Percentiles rank a stretch among this genome's conserved stretches.
Conservation (phyloP, 805 yeast species). For the Huiozyma naganishii region DNA sequence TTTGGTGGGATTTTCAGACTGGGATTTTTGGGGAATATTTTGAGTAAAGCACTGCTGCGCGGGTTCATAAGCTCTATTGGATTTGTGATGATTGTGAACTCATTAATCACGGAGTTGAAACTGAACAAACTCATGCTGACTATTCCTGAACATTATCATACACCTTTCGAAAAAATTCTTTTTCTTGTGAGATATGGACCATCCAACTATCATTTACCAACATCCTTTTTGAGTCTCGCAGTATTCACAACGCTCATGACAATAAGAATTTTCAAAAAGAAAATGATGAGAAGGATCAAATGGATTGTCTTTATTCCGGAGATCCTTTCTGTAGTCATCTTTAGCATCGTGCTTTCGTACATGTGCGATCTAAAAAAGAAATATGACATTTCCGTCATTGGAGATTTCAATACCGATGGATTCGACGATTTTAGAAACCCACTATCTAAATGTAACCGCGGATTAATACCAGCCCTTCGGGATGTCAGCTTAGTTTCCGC, state of each 20-base stretch:
- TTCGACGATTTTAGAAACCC: conserved; percentile 46
- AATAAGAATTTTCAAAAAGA: conserved; percentile 33
- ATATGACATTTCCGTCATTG: conserved; percentile 58
- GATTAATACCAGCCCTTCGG: conserved; percentile 43
- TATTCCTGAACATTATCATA: conserved; percentile 45
- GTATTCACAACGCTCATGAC: conserved; percentile 39
- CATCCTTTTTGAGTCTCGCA: conserved; percentile 46
- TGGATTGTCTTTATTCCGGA: conserved; percentile 69
- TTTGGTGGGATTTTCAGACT: conserved; percentile 71
- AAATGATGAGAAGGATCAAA: conserved; percentile 27
- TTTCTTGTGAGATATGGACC: conserved; percentile 43
- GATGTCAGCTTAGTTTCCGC: conserved; percentile 71
- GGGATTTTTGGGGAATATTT: conserved; percentile 74
- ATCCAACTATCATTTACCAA: conserved; percentile 41
- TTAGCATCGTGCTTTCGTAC: conserved; percentile 44
- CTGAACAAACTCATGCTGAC: conserved; percentile 37
- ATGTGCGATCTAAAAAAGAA: conserved; percentile 36
- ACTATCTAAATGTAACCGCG: conserved; percentile 35
- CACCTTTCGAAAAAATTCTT: conserved; percentile 58
- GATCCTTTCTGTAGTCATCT: conserved; percentile 61
- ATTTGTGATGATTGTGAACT: conserved; percentile 67
- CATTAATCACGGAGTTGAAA: conserved; percentile 64
- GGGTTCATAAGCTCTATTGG: conserved; percentile 88
- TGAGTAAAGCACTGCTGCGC: conserved; percentile 63
- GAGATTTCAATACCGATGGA: conserved; percentile 45